phyloP scores from a whole-genome alignment of 108 stramenopile species.

The Nannochloropsis oceanica region DNA sequence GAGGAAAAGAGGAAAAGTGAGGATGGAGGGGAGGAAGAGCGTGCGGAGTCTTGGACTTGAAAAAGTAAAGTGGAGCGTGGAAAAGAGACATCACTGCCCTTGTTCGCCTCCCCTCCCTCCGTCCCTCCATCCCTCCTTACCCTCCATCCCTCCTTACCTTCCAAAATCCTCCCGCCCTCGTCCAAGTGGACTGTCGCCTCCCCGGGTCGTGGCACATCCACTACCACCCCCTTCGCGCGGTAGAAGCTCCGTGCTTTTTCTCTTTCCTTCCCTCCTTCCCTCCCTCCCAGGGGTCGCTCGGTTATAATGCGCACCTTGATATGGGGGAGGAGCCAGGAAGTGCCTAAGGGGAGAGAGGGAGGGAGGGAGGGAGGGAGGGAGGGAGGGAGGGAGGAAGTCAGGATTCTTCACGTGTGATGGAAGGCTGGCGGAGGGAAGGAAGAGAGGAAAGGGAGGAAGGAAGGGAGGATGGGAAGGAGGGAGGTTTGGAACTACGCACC shows the following conservation, averaged over 20 bases:
- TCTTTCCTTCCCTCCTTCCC: too few relatives aligned
- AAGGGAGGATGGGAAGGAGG: too few relatives aligned
- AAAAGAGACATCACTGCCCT: neutral
- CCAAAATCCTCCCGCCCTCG: neutral
- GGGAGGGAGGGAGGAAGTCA: too few relatives aligned
- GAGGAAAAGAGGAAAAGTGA: neutral
- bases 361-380: too few relatives aligned
- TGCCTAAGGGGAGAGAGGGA: too few relatives aligned
- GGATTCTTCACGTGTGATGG: too few relatives aligned
- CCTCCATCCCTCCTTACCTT: conserved; percentile 1
- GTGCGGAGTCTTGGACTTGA: neutral
- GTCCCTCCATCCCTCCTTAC: too few relatives aligned
- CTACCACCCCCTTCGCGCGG: conserved; percentile 28
- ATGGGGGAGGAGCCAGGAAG: conserved; percentile 6
- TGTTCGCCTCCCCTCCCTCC: too few relatives aligned
- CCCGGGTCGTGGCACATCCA: conserved; percentile 11
- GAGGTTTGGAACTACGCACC: too few relatives aligned
- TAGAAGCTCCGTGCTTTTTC: too few relatives aligned
- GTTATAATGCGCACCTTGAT: conserved; percentile 22
- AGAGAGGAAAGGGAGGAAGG: too few relatives aligned
- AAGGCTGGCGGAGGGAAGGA: too few relatives aligned
- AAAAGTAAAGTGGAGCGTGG: neutral
- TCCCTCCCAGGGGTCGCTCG: conserved; percentile 19
- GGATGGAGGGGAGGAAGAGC: neutral
- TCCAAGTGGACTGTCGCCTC: conserved; percentile 17